Conservation (phyloP, 208 protist species). For the Trypanosoma congolense region DNA sequence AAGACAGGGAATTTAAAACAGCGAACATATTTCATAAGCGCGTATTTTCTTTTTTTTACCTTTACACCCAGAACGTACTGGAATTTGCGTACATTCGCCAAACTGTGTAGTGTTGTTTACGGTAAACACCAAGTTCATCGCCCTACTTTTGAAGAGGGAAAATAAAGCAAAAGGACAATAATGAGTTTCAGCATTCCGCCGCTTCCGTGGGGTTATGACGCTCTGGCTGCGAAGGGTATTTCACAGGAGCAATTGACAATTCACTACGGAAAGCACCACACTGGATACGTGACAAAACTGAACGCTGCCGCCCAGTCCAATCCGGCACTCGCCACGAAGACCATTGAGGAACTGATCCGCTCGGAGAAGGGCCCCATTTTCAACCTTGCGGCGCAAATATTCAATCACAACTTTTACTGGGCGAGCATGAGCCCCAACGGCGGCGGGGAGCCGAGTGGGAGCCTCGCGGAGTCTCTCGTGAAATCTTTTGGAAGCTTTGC, state of each 20-base stretch:
- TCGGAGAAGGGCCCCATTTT: conserved; percentile 77
- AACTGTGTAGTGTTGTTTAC: background rate
- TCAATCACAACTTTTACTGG: conserved; percentile 94
- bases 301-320: conserved; percentile 73
- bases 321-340: conserved; percentile 55
- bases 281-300: conserved; percentile 88
- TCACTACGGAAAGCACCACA: conserved; percentile 92
- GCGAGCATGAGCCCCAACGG: conserved; percentile 65
- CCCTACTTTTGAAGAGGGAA: background rate
- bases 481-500: conserved; percentile 78
- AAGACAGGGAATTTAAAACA: too few relatives aligned
- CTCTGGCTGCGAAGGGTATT: conserved; percentile 78
- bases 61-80: too few relatives aligned
- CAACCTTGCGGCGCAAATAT: conserved; percentile 92
- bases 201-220: conserved; percentile 76
- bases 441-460: conserved; percentile 52
- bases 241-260: conserved; percentile 86
- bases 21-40: too few relatives aligned
- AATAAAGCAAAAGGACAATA: background rate
- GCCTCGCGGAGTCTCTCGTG: conserved; percentile 70
- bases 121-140: background rate
- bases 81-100: too few relatives aligned
- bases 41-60: too few relatives aligned
- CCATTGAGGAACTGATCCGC: conserved; percentile 81
- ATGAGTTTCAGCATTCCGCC: conserved; percentile 71